Evolutionary conservation across 805 yeast species (phyloP), one percentile per base, ranked within the genome.

Genomic region (Metschnikowia shivogae): DNA sequence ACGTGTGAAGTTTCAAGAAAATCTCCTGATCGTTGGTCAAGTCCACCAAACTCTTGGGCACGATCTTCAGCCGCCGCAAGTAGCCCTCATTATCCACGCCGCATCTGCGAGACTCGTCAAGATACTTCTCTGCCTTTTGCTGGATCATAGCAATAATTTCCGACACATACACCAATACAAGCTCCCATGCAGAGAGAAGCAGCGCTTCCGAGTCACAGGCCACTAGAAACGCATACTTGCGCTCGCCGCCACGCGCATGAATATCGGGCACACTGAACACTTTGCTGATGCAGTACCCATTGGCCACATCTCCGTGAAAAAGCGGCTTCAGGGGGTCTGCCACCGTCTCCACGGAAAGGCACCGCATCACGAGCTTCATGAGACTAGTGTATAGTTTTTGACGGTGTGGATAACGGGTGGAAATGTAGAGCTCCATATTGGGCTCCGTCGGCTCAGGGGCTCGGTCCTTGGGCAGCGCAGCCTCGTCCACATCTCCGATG

Each of bases 211-310:
- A 65, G 53, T 81, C 85, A 9, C 77, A 66, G 1, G 81, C 73
- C 11, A 83, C 78, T 45, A 83, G 71, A 14, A 82, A 59, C 0
- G 84, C 71, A 53, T 83, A 85, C 42, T 85, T 74, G 46, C 92
- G 66, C 58, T 85, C 89, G 1, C 84, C 78, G 1, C 92, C 92
- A 45, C 92, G 68, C 0, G 92, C 89, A 39, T 79, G 77, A 10
- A 72, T 63, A 59, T 85, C 92, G 34, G 70, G 68, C 27, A 84
- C 60, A 57, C 82, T 82, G 66, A 85, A 83, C 3, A 82, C 74
- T 45, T 77, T 68, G 11, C 77, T 72, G 6, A 84, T 61, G 26
- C 87, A 79, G 50, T 76, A 75, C 0, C 90, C 90, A 46, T 78
- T 71, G 4, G 66, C 55, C 10, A 76, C 74, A 54, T 84, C 89